Conservation (phyloP, 208 protist species). For the Trypanosoma conorhini region DNA sequence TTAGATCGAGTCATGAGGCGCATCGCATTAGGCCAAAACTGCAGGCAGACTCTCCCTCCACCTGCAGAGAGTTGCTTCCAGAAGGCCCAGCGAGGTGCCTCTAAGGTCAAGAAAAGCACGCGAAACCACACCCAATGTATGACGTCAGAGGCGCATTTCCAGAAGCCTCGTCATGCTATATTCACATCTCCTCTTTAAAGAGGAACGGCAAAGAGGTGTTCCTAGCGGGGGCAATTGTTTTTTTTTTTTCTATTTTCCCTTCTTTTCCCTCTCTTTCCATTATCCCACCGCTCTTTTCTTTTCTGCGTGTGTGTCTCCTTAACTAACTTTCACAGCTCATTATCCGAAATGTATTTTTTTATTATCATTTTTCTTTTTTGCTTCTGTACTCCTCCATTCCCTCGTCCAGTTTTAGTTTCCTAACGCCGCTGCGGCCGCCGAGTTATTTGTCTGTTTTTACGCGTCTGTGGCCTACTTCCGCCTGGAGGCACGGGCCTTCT, state of each 20-base stretch:
- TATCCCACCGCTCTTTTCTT: no score
- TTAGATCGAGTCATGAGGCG: constrained; percentile 32
- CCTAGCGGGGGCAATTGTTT: no score
- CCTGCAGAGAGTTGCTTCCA: constrained; percentile 43
- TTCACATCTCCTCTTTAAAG: no score
- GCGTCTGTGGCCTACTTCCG: constrained; percentile 38
- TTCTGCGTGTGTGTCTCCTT: background rate
- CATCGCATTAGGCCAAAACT: constrained; percentile 48
- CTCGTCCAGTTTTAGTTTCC: constrained; percentile 4
- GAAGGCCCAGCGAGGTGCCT: constrained; percentile 37
- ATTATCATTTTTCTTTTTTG: constrained; percentile 4
- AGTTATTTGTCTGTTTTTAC: background rate
- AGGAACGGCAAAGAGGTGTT: no score
- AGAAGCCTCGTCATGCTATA: no score
- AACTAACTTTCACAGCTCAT: background rate
- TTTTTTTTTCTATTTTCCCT: background rate
- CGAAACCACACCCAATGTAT: no score
- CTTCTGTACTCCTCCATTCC: background rate
- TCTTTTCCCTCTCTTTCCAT: background rate
- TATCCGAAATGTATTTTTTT: background rate
- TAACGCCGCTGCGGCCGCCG: no score
- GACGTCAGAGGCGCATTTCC: no score
- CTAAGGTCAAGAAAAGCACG: constrained; percentile 38
- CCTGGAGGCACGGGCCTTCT: constrained; percentile 77
- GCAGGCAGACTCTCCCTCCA: constrained; percentile 57